Conservation (phyloP, 768 basidiomycete species). For the Rhizopogon vulgaris region DNA sequence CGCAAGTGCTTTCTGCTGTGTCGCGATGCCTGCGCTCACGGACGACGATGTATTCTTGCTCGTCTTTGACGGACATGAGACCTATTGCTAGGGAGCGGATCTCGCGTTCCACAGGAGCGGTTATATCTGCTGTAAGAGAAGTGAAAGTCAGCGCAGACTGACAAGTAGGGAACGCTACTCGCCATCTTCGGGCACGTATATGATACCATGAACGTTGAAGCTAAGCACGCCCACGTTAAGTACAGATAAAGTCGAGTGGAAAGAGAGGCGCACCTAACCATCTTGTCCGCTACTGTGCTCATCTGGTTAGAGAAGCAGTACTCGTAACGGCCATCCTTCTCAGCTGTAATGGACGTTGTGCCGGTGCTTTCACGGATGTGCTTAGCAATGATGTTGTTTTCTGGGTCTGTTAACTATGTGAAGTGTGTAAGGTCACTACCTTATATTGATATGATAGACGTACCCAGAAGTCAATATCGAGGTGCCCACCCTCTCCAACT, state of each 20-base stretch:
- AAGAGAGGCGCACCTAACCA: constrained; percentile 59
- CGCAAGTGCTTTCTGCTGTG: constrained; percentile 90
- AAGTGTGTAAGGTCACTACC: constrained; percentile 1
- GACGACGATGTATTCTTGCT: constrained; percentile 97
- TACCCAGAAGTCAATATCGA: constrained; percentile 98
- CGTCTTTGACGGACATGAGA: constrained; percentile 88
- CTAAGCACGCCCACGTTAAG: constrained; percentile 31
- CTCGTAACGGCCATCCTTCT: constrained; percentile 80
- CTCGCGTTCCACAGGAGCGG: constrained; percentile 95
- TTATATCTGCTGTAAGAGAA: constrained; percentile 46
- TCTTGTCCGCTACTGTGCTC: constrained; percentile 94
- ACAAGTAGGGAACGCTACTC: constrained; percentile 13
- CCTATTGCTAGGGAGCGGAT: constrained; percentile 80
- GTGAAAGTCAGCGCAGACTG: background rate
- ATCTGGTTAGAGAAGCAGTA: constrained; percentile 99
- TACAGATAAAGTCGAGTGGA: background rate
- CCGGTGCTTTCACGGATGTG: constrained; percentile 88
- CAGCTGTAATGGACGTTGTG: constrained; percentile 79
- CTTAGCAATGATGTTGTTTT: constrained; percentile 59
- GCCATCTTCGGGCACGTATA: constrained; percentile 92
- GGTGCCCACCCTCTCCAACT: constrained; percentile 93
- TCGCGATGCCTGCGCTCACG: constrained; percentile 90
- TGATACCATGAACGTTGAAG: constrained; percentile 97
- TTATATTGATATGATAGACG: constrained; percentile 7
- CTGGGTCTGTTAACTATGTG: constrained; percentile 75